Percentiles rank a stretch among this genome's conserved stretches.
Evolutionary conservation across 1,284 basidiomycete species (phyloP).

Genomic region (Cutaneotrichosporon daszewskae): DNA sequence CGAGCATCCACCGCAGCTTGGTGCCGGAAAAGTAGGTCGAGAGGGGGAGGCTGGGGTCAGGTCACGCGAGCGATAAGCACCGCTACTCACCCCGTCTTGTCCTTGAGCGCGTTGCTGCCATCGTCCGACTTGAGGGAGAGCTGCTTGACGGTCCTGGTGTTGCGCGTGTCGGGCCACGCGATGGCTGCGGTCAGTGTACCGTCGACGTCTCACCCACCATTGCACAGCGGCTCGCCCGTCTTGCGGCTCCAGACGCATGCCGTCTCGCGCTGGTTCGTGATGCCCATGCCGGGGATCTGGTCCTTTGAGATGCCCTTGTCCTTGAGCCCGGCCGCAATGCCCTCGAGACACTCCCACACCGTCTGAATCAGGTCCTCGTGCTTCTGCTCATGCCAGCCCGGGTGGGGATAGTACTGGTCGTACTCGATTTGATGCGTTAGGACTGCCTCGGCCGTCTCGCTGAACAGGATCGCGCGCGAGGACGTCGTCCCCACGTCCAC

Average conservation of each 20-base stretch:
- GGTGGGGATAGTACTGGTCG: conserved; percentile 81
- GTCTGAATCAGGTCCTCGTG: conserved; percentile 73
- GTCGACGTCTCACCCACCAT: conserved; percentile 22
- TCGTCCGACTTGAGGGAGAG: conserved; percentile 7
- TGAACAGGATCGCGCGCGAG: conserved; percentile 88
- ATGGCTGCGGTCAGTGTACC: conserved; percentile 58
- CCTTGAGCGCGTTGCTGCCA: conserved; percentile 13
- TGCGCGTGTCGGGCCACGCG: conserved; percentile 93
- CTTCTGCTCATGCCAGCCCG: conserved; percentile 96
- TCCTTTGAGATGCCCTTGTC: conserved; percentile 62
- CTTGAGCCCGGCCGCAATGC: conserved; percentile 67
- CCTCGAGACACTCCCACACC: conserved; percentile 70
- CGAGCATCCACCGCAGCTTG: conserved; percentile 95
- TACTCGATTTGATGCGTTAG: conserved; percentile 84
- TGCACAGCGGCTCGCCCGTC: conserved; percentile 81
- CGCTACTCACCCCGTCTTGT: conserved; percentile 10
- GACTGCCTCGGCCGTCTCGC: conserved; percentile 79
- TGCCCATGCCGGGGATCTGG: conserved; percentile 78
- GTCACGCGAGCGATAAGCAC: too few relatives aligned
- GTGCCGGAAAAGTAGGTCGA: conserved; percentile 96
- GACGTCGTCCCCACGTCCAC: conserved; percentile 49
- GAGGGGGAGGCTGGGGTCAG: conserved; percentile 58
- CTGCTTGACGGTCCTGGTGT: conserved; percentile 11
- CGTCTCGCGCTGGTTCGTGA: conserved; percentile 97
- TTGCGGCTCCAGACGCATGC: conserved; percentile 86